phyloP scores from a whole-genome alignment of 352 stramenopile species.

The Globisporangium perplexum region DNA sequence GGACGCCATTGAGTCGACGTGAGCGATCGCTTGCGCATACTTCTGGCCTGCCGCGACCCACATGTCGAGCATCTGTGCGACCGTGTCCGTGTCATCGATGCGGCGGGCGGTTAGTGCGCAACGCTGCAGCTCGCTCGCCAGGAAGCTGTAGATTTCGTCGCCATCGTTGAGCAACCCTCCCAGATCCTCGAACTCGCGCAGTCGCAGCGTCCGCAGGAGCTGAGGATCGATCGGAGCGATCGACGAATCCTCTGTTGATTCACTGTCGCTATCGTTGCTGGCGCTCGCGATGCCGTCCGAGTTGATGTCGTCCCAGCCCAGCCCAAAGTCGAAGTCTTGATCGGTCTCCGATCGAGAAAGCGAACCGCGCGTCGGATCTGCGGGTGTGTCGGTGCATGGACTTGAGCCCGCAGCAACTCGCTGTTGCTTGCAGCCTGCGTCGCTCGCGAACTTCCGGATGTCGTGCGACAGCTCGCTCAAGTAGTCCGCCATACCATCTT shows the following conservation, averaged over 20 bases:
- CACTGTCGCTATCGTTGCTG: background rate
- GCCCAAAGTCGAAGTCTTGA: conserved; percentile 9
- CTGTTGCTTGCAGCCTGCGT: background rate
- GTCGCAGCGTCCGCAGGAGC: conserved; percentile 3
- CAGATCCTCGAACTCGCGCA: conserved; percentile 18
- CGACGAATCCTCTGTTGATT: background rate
- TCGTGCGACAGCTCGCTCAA: conserved; percentile 19
- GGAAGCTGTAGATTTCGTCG: conserved; percentile 58
- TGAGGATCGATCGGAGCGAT: conserved; percentile 11
- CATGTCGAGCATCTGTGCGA: conserved; percentile 61
- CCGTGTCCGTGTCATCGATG: conserved; percentile 23
- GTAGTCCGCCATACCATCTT: conserved; percentile 52
- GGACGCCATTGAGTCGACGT: conserved; percentile 18
- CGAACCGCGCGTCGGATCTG: background rate
- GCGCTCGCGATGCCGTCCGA: background rate
- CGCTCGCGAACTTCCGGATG: conserved; percentile 1
- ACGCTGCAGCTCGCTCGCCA: conserved; percentile 36
- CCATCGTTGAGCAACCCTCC: conserved; percentile 34
- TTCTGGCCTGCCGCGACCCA: conserved; percentile 62
- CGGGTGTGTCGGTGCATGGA: background rate
- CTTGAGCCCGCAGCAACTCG: background rate
- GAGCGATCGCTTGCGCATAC: conserved; percentile 49
- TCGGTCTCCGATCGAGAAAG: background rate
- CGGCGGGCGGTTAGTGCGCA: conserved; percentile 21
- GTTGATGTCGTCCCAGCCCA: conserved; percentile 16